phyloP scores from a whole-genome alignment of 2,329 filamentous ascomycete genomes.

The Mariannaea elegans region DNA sequence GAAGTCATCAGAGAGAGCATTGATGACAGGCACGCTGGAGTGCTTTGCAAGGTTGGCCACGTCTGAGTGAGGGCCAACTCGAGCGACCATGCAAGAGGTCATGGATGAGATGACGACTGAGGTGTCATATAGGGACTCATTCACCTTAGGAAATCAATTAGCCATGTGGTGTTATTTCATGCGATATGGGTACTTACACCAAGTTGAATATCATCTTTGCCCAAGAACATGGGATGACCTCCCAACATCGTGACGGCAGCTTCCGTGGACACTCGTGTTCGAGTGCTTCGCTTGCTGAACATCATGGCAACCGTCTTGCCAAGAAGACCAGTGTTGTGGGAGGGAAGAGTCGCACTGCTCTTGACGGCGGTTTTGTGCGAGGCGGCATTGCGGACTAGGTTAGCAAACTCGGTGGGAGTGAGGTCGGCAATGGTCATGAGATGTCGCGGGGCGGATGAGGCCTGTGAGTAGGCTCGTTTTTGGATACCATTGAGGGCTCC shows the following conservation, averaged over 20 bases:
- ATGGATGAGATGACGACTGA: slow-evolving; percentile 93
- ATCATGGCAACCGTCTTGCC: slow-evolving; percentile 92
- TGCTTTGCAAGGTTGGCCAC: slow-evolving; percentile 74
- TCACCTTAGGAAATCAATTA: slow-evolving; percentile 64
- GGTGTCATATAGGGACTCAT: slow-evolving; percentile 95
- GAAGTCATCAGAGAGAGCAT: slow-evolving; percentile 87
- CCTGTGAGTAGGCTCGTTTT: slow-evolving; percentile 54
- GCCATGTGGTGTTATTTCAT: not conserved
- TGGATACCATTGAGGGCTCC: slow-evolving; percentile 49
- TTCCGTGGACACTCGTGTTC: slow-evolving; percentile 93
- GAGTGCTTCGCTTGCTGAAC: slow-evolving; percentile 95
- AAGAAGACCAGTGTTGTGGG: slow-evolving; percentile 69
- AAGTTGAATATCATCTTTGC: slow-evolving; percentile 94
- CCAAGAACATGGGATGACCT: slow-evolving; percentile 95
- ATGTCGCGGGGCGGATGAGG: slow-evolving; percentile 71
- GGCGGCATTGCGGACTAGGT: slow-evolving; percentile 83
- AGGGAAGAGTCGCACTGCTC: slow-evolving; percentile 62
- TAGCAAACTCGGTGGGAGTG: slow-evolving; percentile 78
- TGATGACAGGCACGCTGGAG: slow-evolving; percentile 83
- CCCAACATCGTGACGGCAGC: slow-evolving; percentile 88
- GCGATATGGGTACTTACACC: slow-evolving; percentile 64
- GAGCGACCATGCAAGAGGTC: slow-evolving; percentile 84
- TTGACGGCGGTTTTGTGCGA: slow-evolving; percentile 82
- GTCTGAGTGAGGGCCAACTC: slow-evolving; percentile 80
- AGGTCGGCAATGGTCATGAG: slow-evolving; percentile 92